phyloP scores from a whole-genome alignment of 75 land plant species.

The Selaginella tamariscina region DNA sequence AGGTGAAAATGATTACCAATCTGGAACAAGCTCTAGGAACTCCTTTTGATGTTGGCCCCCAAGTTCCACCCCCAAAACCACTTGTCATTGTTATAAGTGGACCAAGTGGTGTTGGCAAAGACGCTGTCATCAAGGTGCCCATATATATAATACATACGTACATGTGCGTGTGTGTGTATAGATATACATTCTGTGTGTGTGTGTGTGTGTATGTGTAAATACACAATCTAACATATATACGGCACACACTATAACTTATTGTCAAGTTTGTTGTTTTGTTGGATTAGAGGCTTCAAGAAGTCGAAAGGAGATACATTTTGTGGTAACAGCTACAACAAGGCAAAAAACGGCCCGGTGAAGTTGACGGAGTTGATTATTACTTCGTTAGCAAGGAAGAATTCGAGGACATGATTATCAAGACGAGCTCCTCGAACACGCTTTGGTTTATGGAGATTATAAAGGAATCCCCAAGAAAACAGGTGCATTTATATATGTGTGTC shows the following conservation, averaged over 20 bases:
- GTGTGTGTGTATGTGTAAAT: too few relatives aligned
- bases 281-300: slow-evolving; percentile 52
- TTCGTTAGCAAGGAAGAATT: slow-evolving; percentile 82
- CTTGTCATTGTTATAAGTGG: slow-evolving; percentile 83
- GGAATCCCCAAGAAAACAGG: slow-evolving; percentile 92
- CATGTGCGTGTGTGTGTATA: too few relatives aligned
- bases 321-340: slow-evolving; percentile 86
- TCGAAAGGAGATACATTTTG: slow-evolving; percentile 70
- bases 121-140: slow-evolving; percentile 77
- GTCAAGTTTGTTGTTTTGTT: too few relatives aligned
- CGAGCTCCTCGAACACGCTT: slow-evolving; percentile 85
- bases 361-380: slow-evolving; percentile 78
- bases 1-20: slow-evolving; percentile 37
- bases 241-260: too few relatives aligned
- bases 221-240: too few relatives aligned
- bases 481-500: slow-evolving; percentile 5
- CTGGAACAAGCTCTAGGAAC: slow-evolving; percentile 60
- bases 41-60: slow-evolving; percentile 39
- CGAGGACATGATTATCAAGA: slow-evolving; percentile 47
- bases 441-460: slow-evolving; percentile 97
- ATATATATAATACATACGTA: too few relatives aligned
- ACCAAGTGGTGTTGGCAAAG: slow-evolving; percentile 95
- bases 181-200: too few relatives aligned
- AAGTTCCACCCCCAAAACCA: slow-evolving; percentile 45
- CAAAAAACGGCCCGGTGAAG: slow-evolving; percentile 70